Evolutionary conservation across 2,329 filamentous ascomycete species (phyloP), one percentile per base, ranked within the genome.

Genomic region (Chaetomium olivaceum): DNA sequence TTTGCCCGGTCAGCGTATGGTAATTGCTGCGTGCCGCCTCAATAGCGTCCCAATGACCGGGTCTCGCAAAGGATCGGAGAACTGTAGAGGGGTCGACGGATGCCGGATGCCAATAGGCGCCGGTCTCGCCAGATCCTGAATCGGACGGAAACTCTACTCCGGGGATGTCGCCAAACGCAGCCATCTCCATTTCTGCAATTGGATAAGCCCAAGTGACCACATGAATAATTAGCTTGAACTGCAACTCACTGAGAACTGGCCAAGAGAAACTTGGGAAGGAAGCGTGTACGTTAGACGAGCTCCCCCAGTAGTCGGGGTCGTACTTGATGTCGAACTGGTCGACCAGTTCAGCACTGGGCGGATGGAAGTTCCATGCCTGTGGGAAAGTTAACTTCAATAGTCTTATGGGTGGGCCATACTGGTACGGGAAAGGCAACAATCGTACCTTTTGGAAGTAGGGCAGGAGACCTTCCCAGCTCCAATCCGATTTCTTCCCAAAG

Each of bases 161-260:
- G 2, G 71, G 67, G 5, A 74, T 73, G 52, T 77, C 76, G 54
- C 69, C 68, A 57, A 78, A 77, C 1, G 77, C 76, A n/a, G 70
- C 68, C 50, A 73, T 67, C 54, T 71, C 66, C n/a, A 63, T 68
- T 31, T 70, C 71, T 72, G 21, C 14, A 12, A 23, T 36, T 2
- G 12, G 8, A 16, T 36, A 56, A 4, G 12, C 16, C 6, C 27
- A 29, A 6, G 6, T 39, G 14, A 12, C 29, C 27, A 16, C 8
- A 12, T 14, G 16, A 39, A 23, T 55, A 4, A 14, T 3, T 31
- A 6, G 29, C 8, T 19, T 0, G 2, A n/a, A 11, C 1, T 48
- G 1, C 16, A 12, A 68, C 67, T 39, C 48, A 71, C 71, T 68
- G 12, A 70, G 63, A 16, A 69, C 68, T 0, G 73, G 71, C 61